Conservation (phyloP, 2,329 filamentous ascomycete species). For the Xylariaceae sp. region DNA sequence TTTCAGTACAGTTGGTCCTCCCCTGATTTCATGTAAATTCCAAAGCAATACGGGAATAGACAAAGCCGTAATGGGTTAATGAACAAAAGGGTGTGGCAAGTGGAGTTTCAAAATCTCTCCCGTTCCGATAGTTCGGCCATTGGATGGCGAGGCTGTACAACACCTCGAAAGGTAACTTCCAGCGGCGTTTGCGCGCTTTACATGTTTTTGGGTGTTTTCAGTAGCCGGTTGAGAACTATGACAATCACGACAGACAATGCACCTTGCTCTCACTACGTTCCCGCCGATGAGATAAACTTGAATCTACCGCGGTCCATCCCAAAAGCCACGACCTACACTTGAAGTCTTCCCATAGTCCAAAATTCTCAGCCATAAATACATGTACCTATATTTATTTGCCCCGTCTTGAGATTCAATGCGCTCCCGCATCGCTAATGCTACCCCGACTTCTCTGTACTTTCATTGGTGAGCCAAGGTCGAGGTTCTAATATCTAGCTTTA, state of each 20-base stretch:
- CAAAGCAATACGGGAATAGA: neutral
- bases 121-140: constrained; percentile 11
- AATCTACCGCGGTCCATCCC: too few species aligned
- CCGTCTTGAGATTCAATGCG: too few species aligned
- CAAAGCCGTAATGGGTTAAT: neutral
- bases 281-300: too few species aligned
- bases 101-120: constrained; percentile 3
- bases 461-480: neutral
- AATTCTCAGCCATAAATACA: too few species aligned
- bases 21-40: neutral
- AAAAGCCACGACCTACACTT: too few species aligned
- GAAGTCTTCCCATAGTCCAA: too few species aligned
- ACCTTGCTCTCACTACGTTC: too few species aligned
- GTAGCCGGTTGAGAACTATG: neutral
- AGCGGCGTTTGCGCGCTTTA: too few species aligned
- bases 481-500: neutral
- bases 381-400: too few species aligned
- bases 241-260: neutral
- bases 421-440: too few species aligned
- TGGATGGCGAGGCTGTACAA: constrained; percentile 9
- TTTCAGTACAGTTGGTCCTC: neutral
- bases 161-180: too few species aligned
- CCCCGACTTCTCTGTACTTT: too few species aligned
- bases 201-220: neutral
- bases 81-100: constrained; percentile 4